Percentiles rank a stretch among this genome's conserved stretches.
These are phyloP conservation scores for Stephania japonica DNA, from an alignment of 164 flowering plant species.

Conservation along the genomic window DNA sequence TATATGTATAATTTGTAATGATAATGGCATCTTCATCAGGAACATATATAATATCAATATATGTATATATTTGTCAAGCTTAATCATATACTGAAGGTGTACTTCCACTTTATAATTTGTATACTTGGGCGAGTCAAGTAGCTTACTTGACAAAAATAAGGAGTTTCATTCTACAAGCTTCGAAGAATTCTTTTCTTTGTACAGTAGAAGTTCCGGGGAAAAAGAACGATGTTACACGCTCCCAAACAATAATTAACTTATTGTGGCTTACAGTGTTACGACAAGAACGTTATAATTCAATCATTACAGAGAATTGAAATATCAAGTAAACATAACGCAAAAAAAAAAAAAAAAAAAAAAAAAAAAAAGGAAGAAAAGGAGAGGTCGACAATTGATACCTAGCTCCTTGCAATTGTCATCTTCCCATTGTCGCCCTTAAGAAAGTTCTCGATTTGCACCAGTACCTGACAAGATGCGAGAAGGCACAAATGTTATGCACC, in stretches of 20 bases:
- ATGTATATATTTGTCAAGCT: too few species aligned
- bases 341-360: neutral
- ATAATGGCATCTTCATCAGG: too few species aligned
- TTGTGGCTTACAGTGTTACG: neutral
- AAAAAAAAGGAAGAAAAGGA: neutral
- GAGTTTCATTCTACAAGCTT: neutral
- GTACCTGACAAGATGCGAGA: conserved; percentile 36
- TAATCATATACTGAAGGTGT: too few species aligned
- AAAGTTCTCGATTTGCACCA: conserved; percentile 44
- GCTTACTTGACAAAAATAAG: too few species aligned
- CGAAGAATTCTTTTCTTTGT: neutral
- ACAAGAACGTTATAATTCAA: neutral
- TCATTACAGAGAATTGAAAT: neutral
- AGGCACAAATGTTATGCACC: neutral
- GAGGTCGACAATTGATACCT: neutral
- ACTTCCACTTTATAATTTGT: too few species aligned
- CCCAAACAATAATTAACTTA: neutral
- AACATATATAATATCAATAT: too few species aligned
- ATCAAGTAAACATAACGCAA: too few species aligned
- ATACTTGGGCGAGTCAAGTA: too few species aligned
- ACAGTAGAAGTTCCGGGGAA: neutral
- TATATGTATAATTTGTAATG: too few species aligned
- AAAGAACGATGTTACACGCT: neutral
- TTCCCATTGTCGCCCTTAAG: conserved; percentile 23
- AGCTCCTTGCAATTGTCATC: conserved; percentile 10